Conservation (phyloP, 164 flowering plant species). For the Vitis amurensis region DNA sequence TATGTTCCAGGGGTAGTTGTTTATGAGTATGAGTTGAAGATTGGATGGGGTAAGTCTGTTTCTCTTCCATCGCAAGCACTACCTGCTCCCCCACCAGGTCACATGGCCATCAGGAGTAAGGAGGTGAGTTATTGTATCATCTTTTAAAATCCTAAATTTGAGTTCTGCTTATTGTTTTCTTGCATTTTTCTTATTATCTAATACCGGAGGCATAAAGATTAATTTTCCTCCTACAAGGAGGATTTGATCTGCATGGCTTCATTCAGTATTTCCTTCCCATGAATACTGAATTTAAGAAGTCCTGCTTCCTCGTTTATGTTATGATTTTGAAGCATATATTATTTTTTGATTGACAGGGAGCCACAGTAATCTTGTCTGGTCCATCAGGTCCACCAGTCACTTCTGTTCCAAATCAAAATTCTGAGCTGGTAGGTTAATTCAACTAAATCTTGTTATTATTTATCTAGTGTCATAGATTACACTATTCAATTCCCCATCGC, state of each 20-base stretch:
- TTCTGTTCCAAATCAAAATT: slow-evolving; percentile 77
- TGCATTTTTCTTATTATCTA: not conserved
- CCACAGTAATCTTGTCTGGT: slow-evolving; percentile 88
- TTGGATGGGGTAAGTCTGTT: slow-evolving; percentile 99
- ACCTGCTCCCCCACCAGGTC: slow-evolving; percentile 99
- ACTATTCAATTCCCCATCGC: too few species aligned
- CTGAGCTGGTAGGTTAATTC: slow-evolving; percentile 73
- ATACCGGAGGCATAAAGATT: not conserved
- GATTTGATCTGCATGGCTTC: not conserved
- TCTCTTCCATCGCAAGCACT: slow-evolving; percentile 97
- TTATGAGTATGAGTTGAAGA: slow-evolving; percentile 94
- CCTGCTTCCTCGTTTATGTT: not conserved
- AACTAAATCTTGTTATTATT: not conserved
- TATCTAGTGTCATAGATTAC: not conserved
- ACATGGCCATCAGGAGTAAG: slow-evolving; percentile 99
- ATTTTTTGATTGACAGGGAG: slow-evolving; percentile 67
- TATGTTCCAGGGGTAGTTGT: slow-evolving; percentile 77
- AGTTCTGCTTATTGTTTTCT: not conserved
- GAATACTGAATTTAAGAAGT: not conserved
- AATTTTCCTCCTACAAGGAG: not conserved
- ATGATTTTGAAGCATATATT: slow-evolving; percentile 1
- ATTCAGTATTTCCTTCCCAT: not conserved
- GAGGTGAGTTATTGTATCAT: slow-evolving; percentile 55
- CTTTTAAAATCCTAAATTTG: not conserved
- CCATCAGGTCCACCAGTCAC: slow-evolving; percentile 95